A percentile compares a stretch with the other conserved stretches of the same genome.
phyloP scores from a whole-genome alignment of 257 asterid genomes.

The Anisodus tanguticus region DNA sequence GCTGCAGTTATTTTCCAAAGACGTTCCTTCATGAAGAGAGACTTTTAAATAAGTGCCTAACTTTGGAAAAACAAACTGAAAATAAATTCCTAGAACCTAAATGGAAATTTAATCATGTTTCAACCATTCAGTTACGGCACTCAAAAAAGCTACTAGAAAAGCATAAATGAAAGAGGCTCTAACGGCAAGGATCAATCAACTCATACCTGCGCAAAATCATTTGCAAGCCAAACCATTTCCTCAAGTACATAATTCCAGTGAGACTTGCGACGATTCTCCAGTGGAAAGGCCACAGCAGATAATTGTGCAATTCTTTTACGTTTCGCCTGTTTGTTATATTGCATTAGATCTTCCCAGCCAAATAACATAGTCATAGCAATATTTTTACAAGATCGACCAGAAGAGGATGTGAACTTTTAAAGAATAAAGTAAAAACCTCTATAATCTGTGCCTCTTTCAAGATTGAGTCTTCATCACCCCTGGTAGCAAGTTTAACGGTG shows the following conservation, averaged over 20 bases:
- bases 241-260: constrained; percentile 95
- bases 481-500: constrained; percentile 42
- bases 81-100: constrained; percentile 26
- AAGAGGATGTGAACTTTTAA: not conserved
- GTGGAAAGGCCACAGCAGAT: constrained; percentile 52
- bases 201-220: constrained; percentile 96
- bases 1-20: constrained; percentile 83
- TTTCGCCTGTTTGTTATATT: constrained; percentile 71
- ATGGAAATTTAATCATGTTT: constrained; percentile 15
- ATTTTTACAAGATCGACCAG: constrained; percentile 9
- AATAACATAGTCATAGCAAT: constrained; percentile 33
- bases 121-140: not conserved
- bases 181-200: constrained; percentile 24
- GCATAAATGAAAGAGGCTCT: constrained; percentile 21
- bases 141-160: constrained; percentile 24
- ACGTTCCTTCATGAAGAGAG: constrained; percentile 68
- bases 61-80: constrained; percentile 28
- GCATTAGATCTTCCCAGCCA: constrained; percentile 48
- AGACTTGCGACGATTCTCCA: constrained; percentile 54
- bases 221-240: constrained; percentile 98
- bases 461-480: constrained; percentile 78
- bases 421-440: constrained; percentile 59
- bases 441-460: constrained; percentile 83
- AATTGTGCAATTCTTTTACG: constrained; percentile 72
- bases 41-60: constrained; percentile 24